Percentiles rank a stretch among this genome's conserved stretches.
Evolutionary conservation across 2,329 filamentous ascomycete genomes (phyloP).

Genomic region (Aschersonia sp.): DNA sequence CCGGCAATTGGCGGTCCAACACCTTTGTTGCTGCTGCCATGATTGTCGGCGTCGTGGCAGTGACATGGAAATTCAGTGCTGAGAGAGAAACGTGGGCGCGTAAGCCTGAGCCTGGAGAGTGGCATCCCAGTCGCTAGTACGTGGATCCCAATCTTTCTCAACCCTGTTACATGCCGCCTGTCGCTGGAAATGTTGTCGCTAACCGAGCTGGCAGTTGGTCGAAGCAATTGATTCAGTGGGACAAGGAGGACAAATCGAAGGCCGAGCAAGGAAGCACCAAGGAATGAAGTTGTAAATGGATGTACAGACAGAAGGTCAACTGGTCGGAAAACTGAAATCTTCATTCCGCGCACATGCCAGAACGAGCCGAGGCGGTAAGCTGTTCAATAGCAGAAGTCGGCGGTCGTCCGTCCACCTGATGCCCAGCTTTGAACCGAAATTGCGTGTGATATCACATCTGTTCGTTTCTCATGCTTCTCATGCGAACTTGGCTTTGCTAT

Average conservation of each 20-base stretch:
- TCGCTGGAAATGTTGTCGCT: neutral
- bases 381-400: too few relatives aligned
- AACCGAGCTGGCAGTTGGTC: conserved; percentile 22
- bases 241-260: conserved; percentile 25
- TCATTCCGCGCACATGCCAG: too few relatives aligned
- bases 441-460: too few relatives aligned
- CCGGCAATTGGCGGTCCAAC: conserved; percentile 89
- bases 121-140: conserved; percentile 76
- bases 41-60: conserved; percentile 51
- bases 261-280: conserved; percentile 6
- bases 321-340: too few relatives aligned
- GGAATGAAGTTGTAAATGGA: too few relatives aligned
- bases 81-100: conserved; percentile 57
- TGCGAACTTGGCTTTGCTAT: too few relatives aligned
- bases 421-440: too few relatives aligned
- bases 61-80: conserved; percentile 60
- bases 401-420: too few relatives aligned
- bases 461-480: too few relatives aligned
- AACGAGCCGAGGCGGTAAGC: too few relatives aligned
- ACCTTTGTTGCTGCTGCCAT: conserved; percentile 62
- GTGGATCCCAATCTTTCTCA: conserved; percentile 16
- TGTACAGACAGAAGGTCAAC: too few relatives aligned
- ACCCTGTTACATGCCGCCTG: too few relatives aligned
- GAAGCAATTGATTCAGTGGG: conserved; percentile 29
- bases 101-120: conserved; percentile 63